A percentile compares a stretch with the other conserved stretches of the same genome.
Conservation (phyloP, 495 filamentous ascomycete species). For the Friedmanniomyces endolithicus region DNA sequence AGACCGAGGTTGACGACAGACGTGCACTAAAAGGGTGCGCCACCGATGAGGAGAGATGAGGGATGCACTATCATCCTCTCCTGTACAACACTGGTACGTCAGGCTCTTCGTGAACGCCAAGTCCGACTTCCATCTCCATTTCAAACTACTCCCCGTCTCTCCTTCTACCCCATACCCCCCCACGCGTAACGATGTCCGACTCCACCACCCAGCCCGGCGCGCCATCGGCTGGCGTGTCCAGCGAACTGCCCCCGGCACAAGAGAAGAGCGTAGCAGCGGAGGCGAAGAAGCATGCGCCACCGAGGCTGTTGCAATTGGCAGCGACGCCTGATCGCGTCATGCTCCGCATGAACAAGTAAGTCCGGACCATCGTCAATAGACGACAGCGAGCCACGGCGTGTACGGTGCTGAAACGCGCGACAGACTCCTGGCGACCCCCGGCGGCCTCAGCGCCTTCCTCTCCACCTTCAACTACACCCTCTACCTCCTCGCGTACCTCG, state of each 20-base stretch:
- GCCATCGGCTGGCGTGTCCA: constrained; percentile 1
- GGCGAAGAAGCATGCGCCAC: constrained; percentile 11
- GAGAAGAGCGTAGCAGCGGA: constrained; percentile 17
- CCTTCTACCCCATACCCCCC: neutral
- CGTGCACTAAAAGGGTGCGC: no score
- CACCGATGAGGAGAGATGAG: no score
- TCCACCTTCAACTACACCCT: constrained; percentile 31
- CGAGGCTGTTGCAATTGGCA: constrained; percentile 9
- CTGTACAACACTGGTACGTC: no score
- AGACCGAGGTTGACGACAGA: no score
- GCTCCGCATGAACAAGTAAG: constrained; percentile 30
- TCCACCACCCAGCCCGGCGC: constrained; percentile 17
- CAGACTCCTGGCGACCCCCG: constrained; percentile 27
- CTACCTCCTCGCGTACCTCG: constrained; percentile 29
- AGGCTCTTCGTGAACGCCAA: no score
- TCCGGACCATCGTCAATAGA: neutral
- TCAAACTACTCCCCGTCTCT: neutral
- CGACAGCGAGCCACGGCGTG: neutral
- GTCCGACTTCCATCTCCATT: neutral
- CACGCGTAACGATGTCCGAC: constrained; percentile 15
- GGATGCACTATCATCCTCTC: no score
- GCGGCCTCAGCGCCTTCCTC: constrained; percentile 29
- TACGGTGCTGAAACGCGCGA: neutral
- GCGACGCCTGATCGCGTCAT: constrained; percentile 23
- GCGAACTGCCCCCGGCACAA: constrained; percentile 2